Base-by-base conservation (phyloP, 495 filamentous ascomycete species). In the Lentithecium fluviatile region DNA sequence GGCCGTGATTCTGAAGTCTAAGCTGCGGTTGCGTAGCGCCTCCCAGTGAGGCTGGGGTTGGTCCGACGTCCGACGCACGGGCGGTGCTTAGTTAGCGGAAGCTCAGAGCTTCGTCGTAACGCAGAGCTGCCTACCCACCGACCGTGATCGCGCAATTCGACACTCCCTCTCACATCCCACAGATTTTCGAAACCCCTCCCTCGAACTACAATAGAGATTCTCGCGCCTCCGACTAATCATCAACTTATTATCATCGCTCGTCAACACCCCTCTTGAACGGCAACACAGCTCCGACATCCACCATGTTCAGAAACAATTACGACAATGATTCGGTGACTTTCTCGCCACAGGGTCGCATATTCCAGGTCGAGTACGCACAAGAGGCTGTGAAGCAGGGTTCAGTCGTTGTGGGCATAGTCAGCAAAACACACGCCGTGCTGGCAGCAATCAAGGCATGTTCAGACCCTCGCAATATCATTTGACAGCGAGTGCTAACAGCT, bases 301-400 rank as follows among this genome's bases (percentile, higher is more conserved):
- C 71, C 60, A 98, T 98, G 94, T 98, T 98, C 81, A 84, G 94
- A 78, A 98, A 98, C 80, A 97, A 97, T 78, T 98, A 98, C 82
- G 94, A 98, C 79, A 98, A 97, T 83, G 94, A 98, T 79, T 92
- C 91, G 34, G 93, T 98, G 77, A 98, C 94, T 78, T 98, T 97
- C 87, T 98, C 94, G 58, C 94, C 94, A 48, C 94, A 98, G 83
- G 94, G 94, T 70, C 91, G 94, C 73, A 97, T 98, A 81, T 98
- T 97, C 76, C 94, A 98, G 77, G 93, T 98, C 70, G 94, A 98
- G 77, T 98, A 98, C 84, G 95, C 94, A 66, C 87, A 88, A 74
- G 94, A 97, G 81, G 94, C 94, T 66, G 95, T 98, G 60, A 97
- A 97, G 83, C 94, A 97, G 76, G 94, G 94, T 68, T 97, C 94